Conservation (phyloP, 768 basidiomycete species). For the Lactarius deliciosus region DNA sequence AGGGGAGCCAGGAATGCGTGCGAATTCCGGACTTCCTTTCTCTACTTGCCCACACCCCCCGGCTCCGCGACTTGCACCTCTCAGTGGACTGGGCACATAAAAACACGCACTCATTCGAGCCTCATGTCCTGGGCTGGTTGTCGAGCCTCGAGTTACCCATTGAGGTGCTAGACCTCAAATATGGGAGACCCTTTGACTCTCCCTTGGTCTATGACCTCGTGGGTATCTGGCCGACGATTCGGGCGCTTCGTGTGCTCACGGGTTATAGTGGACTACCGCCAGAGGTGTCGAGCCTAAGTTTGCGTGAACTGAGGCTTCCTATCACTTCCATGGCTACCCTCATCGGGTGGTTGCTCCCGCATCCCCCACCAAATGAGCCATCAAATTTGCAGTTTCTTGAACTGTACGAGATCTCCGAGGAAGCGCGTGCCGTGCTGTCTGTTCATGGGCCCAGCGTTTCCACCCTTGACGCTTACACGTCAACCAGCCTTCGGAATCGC, state of each 20-base stretch:
- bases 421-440: background rate
- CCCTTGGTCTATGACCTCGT: slow-evolving; percentile 19
- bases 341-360: slow-evolving; percentile 21
- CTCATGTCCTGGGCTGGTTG: slow-evolving; percentile 15
- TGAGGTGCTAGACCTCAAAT: slow-evolving; percentile 20
- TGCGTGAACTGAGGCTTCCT: slow-evolving; percentile 24
- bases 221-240: slow-evolving; percentile 14
- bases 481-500: slow-evolving; percentile 21
- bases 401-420: slow-evolving; percentile 18
- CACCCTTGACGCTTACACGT: slow-evolving; percentile 19
- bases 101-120: slow-evolving; percentile 5
- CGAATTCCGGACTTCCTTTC: slow-evolving; percentile 17
- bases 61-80: slow-evolving; percentile 9
- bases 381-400: slow-evolving; percentile 17
- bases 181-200: slow-evolving; percentile 6
- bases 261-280: background rate
- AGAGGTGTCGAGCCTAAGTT: background rate
- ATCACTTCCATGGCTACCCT: slow-evolving; percentile 16
- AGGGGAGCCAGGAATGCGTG: slow-evolving; percentile 10
- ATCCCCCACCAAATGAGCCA: background rate
- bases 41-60: slow-evolving; percentile 13
- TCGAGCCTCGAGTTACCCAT: slow-evolving; percentile 17
- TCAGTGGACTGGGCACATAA: slow-evolving; percentile 14
- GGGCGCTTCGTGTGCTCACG: slow-evolving; percentile 21
- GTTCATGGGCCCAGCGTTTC: slow-evolving; percentile 8